phyloP scores from a whole-genome alignment of 2,329 filamentous ascomycete species.

The Fonsecaea pugnacius region DNA sequence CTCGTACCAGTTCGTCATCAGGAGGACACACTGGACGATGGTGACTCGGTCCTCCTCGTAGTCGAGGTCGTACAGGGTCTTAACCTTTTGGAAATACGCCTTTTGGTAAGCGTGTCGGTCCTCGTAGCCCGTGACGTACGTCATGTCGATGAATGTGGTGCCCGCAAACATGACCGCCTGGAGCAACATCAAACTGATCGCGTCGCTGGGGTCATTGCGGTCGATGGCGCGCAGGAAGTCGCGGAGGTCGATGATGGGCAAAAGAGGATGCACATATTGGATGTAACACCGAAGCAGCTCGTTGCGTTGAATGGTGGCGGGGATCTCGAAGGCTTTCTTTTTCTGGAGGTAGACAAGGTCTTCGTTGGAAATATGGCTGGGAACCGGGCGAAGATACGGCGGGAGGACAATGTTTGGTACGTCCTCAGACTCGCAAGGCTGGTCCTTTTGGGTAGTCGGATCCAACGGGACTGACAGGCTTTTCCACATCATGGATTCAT shows the following conservation, averaged over 20 bases:
- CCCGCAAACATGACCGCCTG: constrained; percentile 94
- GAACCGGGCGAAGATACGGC: constrained; percentile 50
- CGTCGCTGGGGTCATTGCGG: constrained; percentile 54
- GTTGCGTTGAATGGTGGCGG: constrained; percentile 70
- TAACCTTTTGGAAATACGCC: constrained; percentile 73
- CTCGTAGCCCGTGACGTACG: constrained; percentile 74
- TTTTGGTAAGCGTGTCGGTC: constrained; percentile 80
- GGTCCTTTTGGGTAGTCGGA: neutral
- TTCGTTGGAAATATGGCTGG: constrained; percentile 73
- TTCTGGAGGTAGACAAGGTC: constrained; percentile 79
- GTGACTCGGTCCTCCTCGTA: constrained; percentile 87
- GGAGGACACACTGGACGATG: constrained; percentile 82
- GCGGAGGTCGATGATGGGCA: constrained; percentile 77
- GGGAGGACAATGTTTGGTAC: neutral
- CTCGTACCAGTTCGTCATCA: constrained; percentile 98
- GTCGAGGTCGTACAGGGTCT: constrained; percentile 89
- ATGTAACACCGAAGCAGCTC: constrained; percentile 82
- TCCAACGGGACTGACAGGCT: neutral
- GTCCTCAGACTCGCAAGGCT: neutral
- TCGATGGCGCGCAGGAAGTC: constrained; percentile 62
- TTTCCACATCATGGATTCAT: neutral
- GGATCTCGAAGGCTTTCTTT: constrained; percentile 75
- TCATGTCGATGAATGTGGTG: constrained; percentile 81
- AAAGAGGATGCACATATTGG: constrained; percentile 89
- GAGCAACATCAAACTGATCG: constrained; percentile 80